A percentile compares a stretch with the other conserved stretches of the same genome.
Evolutionary conservation across 306 rosid species (phyloP).

Genomic region (Medicago ruthenica): DNA sequence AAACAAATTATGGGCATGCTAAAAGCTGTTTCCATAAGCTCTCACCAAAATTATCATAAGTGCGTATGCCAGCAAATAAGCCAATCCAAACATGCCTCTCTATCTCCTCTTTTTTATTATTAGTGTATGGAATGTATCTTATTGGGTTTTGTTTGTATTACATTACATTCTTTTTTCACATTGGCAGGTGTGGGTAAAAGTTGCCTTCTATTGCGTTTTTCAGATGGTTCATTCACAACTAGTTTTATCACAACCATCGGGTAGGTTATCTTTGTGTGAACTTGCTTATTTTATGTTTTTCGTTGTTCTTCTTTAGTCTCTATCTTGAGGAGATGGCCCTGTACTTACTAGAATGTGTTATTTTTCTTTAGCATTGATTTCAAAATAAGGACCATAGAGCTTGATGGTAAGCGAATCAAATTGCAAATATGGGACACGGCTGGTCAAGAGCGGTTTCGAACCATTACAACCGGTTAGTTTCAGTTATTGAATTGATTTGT

Average conservation of each 20-base stretch:
- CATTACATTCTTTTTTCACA: slow-evolving; percentile 38
- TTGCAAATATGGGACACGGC: slow-evolving; percentile 99
- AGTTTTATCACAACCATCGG: slow-evolving; percentile 97
- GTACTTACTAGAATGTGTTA: slow-evolving; percentile 42
- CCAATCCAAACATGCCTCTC: not conserved
- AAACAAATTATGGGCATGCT: too few species aligned
- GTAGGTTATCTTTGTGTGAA: slow-evolving; percentile 49
- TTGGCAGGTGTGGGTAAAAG: slow-evolving; percentile 95
- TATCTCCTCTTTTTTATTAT: not conserved
- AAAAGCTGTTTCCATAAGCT: too few species aligned
- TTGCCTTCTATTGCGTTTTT: slow-evolving; percentile 97
- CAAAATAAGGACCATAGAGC: slow-evolving; percentile 96
- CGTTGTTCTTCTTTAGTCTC: slow-evolving; percentile 12
- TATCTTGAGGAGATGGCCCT: slow-evolving; percentile 13
- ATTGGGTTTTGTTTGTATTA: slow-evolving; percentile 14
- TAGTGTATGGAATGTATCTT: not conserved
- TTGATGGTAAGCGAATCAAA: slow-evolving; percentile 90
- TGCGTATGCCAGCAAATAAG: not conserved
- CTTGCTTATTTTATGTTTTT: slow-evolving; percentile 1
- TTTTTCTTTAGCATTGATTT: slow-evolving; percentile 79
- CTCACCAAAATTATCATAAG: not conserved
- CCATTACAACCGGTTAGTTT: slow-evolving; percentile 91
- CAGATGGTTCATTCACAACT: slow-evolving; percentile 95
- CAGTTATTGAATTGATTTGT: not conserved
- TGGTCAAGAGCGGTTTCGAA: slow-evolving; percentile 95